These are phyloP conservation scores for Picea sitchensis DNA, from an alignment of 75 land plant species.

Conservation along the genomic window DNA sequence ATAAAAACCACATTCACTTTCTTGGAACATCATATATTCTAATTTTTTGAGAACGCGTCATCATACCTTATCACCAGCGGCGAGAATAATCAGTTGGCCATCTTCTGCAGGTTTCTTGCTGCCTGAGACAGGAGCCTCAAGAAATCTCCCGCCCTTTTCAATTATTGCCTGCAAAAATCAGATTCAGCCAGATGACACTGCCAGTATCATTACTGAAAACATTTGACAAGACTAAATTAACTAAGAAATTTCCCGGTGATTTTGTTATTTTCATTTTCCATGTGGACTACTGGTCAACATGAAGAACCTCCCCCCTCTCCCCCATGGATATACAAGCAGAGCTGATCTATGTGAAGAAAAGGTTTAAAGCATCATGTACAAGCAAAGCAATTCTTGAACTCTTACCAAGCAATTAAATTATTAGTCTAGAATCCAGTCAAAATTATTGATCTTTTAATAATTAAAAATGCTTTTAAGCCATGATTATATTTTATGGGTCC, in stretches of 20 bases:
- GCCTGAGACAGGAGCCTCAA: constrained; percentile 98
- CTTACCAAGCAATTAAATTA: not conserved
- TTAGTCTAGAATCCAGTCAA: not conserved
- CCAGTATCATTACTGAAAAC: not conserved
- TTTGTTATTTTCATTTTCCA: not conserved
- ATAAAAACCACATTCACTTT: not conserved
- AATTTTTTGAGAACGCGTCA: not conserved
- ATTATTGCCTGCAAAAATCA: constrained; percentile 57
- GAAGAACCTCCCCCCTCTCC: not conserved
- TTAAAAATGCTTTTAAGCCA: not conserved
- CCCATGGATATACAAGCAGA: not conserved
- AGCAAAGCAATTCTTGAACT: not conserved
- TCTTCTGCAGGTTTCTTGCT: constrained; percentile 98
- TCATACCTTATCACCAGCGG: constrained; percentile 90
- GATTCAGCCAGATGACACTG: not conserved
- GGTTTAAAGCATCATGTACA: not conserved
- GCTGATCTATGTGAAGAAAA: not conserved
- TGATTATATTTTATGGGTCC: not conserved
- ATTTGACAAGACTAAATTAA: not conserved
- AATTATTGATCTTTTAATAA: not conserved
- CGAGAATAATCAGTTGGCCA: constrained; percentile 85
- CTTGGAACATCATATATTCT: not conserved
- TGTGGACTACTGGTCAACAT: not conserved
- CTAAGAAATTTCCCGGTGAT: not conserved
- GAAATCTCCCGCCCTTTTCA: constrained; percentile 71